Conservation (phyloP, 2,329 filamentous ascomycete genomes). For the Chrysosporium keratinophilum region DNA sequence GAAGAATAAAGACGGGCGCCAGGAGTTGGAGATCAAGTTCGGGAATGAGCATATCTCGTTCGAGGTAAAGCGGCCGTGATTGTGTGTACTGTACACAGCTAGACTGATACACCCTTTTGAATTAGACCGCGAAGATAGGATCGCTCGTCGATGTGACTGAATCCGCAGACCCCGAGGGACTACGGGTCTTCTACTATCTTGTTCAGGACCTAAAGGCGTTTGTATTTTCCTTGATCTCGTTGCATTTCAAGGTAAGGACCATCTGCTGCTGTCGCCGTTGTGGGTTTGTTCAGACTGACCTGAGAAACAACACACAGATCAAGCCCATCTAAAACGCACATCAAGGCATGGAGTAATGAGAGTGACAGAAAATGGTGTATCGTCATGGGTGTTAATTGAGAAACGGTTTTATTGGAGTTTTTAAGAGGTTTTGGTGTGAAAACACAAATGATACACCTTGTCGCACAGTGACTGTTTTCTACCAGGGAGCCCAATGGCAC, state of each 20-base stretch:
- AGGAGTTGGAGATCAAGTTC: conserved; percentile 88
- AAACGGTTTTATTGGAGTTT: conserved; percentile 5
- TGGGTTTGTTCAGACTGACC: background rate
- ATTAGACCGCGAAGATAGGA: conserved; percentile 91
- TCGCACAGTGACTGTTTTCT: background rate
- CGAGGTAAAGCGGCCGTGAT: conserved; percentile 53
- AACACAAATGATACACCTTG: background rate
- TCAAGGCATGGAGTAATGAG: background rate
- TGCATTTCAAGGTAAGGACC: conserved; percentile 76
- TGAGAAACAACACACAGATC: conserved; percentile 27
- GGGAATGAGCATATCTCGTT: conserved; percentile 97
- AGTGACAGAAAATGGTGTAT: conserved; percentile 3
- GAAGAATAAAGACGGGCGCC: conserved; percentile 97
- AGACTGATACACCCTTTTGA: conserved; percentile 5
- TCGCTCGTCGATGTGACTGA: conserved; percentile 95
- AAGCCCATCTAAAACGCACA: conserved; percentile 39
- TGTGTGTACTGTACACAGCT: background rate
- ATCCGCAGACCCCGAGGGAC: conserved; percentile 86
- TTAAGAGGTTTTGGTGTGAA: background rate
- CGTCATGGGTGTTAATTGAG: background rate
- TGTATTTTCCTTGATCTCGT: conserved; percentile 87
- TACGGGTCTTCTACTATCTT: conserved; percentile 96
- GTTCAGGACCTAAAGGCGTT: conserved; percentile 95
- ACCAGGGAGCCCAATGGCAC: background rate
- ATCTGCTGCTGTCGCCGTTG: background rate